phyloP scores from a whole-genome alignment of 768 basidiomycete species.

The Naganishia kalamii region DNA sequence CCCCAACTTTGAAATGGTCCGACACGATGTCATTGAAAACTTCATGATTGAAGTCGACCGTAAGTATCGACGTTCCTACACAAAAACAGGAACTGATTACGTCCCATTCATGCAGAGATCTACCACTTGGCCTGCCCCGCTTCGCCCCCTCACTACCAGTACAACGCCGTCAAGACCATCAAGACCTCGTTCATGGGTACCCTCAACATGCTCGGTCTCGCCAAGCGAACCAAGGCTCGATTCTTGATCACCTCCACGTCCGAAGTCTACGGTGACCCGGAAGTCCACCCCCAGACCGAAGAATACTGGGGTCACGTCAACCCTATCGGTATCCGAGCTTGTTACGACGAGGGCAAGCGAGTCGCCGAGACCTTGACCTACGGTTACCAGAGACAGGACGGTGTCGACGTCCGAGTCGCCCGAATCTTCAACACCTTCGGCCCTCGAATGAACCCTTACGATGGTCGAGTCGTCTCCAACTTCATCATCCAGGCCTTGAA shows the following conservation, averaged over 20 bases:
- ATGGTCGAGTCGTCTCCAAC: slow-evolving; percentile 97
- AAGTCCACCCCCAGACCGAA: slow-evolving; percentile 92
- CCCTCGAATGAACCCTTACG: slow-evolving; percentile 73
- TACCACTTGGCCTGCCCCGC: slow-evolving; percentile 98
- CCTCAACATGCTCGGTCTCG: slow-evolving; percentile 95
- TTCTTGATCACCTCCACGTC: slow-evolving; percentile 95
- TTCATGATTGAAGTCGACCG: slow-evolving; percentile 98
- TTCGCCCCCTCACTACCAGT: slow-evolving; percentile 95
- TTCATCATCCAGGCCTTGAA: slow-evolving; percentile 96
- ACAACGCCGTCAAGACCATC: slow-evolving; percentile 94
- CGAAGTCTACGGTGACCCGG: slow-evolving; percentile 97
- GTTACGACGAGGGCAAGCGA: slow-evolving; percentile 99
- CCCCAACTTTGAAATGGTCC: slow-evolving; percentile 96
- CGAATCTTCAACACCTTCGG: slow-evolving; percentile 78
- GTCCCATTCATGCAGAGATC: slow-evolving; percentile 59
- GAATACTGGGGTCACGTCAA: slow-evolving; percentile 99
- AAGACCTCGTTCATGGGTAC: slow-evolving; percentile 99
- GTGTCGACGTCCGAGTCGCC: slow-evolving; percentile 91
- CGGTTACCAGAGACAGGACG: slow-evolving; percentile 88
- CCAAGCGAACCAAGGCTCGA: slow-evolving; percentile 92
- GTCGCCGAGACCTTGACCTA: slow-evolving; percentile 97
- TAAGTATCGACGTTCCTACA: slow-evolving; percentile 52
- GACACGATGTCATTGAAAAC: slow-evolving; percentile 94
- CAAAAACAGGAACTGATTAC: slow-evolving; percentile 21
- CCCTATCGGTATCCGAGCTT: slow-evolving; percentile 96